Evolutionary conservation across 306 rosid species (phyloP).

Genomic region (Malus sieversii): DNA sequence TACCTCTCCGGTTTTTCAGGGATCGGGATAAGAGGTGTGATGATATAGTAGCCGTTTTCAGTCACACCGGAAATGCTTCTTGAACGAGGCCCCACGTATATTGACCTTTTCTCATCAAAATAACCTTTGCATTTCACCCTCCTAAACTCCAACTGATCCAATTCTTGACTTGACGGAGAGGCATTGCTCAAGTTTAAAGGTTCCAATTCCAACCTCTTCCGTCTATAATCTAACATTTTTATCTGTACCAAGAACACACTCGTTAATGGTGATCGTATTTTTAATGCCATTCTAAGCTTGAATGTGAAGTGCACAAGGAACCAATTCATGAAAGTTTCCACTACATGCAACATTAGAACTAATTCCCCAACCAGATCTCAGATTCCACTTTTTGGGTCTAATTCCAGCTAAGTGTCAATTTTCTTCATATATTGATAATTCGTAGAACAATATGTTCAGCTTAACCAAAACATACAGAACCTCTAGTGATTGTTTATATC

Average conservation of each 20-base stretch:
- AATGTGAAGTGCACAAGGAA: not conserved
- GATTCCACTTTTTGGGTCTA: not conserved
- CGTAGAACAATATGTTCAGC: not conserved
- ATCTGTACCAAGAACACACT: slow-evolving; percentile 35
- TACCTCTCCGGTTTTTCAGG: slow-evolving; percentile 58
- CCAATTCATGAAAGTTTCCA: not conserved
- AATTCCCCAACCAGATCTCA: not conserved
- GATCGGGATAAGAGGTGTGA: slow-evolving; percentile 76
- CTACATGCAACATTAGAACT: not conserved
- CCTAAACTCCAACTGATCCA: slow-evolving; percentile 73
- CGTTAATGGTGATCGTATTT: not conserved
- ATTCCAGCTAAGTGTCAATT: not conserved
- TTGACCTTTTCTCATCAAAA: slow-evolving; percentile 69
- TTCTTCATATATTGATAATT: not conserved
- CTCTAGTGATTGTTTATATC: no score
- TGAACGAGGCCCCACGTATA: slow-evolving; percentile 90
- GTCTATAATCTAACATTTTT: slow-evolving; percentile 60
- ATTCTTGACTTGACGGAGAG: slow-evolving; percentile 36
- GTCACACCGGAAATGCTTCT: slow-evolving; percentile 96
- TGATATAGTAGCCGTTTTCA: slow-evolving; percentile 83
- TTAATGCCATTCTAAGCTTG: not conserved
- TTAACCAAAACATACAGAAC: no score
- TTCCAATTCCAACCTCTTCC: slow-evolving; percentile 66
- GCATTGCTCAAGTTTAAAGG: slow-evolving; percentile 46
- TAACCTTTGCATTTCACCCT: slow-evolving; percentile 60